Evolutionary conservation across 345 rosid species (phyloP).

Genomic region (Arabis alpina): DNA sequence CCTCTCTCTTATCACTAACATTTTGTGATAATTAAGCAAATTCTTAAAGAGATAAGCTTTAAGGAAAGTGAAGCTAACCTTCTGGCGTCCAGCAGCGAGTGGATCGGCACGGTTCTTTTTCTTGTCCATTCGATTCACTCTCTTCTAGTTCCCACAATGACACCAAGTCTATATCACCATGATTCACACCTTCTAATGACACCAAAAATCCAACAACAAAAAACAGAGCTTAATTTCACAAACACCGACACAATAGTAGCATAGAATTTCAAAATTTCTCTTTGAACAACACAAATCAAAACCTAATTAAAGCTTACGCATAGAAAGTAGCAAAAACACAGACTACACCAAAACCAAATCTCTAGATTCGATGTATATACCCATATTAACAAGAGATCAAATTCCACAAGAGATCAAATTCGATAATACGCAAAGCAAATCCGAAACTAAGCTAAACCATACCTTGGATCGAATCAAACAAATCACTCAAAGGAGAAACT

Average conservation of each 20-base stretch:
- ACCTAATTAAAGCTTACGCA: background rate
- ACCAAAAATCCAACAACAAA: background rate
- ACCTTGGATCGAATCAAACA: constrained; percentile 26
- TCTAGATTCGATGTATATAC: constrained; percentile 25
- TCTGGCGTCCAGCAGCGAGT: constrained; percentile 93
- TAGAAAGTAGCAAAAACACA: background rate
- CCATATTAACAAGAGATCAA: background rate
- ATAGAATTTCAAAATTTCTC: background rate
- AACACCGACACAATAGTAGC: constrained; percentile 34
- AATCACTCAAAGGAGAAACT: constrained; percentile 25
- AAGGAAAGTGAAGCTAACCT: constrained; percentile 49
- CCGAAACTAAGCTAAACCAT: constrained; percentile 36
- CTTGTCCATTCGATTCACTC: constrained; percentile 78
- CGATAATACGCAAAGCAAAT: background rate
- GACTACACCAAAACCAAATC: constrained; percentile 14
- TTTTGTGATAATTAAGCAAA: background rate
- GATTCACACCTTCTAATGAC: constrained; percentile 34
- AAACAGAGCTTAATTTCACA: constrained; percentile 14
- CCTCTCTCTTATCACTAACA: constrained; percentile 17
- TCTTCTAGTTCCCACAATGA: constrained; percentile 38
- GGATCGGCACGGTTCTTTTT: constrained; percentile 86
- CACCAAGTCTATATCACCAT: constrained; percentile 50
- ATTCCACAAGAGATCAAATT: constrained; percentile 30
- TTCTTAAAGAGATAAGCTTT: background rate
- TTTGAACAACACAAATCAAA: constrained; percentile 15